Base-by-base conservation (phyloP, 768 basidiomycete genomes). In the Serendipita sp. region DNA sequence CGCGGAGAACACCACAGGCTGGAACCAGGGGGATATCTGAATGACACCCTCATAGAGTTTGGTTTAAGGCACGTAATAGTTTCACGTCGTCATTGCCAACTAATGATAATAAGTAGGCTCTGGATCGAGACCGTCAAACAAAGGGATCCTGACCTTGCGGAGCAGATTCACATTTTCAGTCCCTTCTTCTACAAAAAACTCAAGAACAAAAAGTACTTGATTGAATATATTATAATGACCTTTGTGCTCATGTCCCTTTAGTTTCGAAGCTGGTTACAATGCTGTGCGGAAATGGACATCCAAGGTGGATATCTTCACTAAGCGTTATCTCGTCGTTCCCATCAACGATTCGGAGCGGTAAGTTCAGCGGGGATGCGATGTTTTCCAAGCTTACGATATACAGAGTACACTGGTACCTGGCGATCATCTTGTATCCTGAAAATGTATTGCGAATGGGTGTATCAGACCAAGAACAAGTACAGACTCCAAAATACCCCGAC, bases 151-250 rank as follows among this genome's bases (percentile, higher is more conserved):
- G 78, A 78, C 15, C 74, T 89, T 3, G 88, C 83, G 1, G 80
- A 84, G 2, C 80, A 88, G 68, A 78, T 94, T 0, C 86, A 97
- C 69, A 81, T 98, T 3, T 98, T 98, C 77, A 98, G 86, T 72
- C 94, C 94, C 0, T 99, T 97, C 75, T 98, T 99, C 74, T 98
- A 94, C 77, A 91, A 94, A 77, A 95, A 96, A 73, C 75, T 99
- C 31, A 86, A 85, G 65, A 80, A 80, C 63, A 87, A 82, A 71
- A 81, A 78, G 84, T 85, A 71, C 44, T 77, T 71, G 23, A 23
- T 43, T 45, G 6, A 40, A 13, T 50, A 11, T 31, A 6, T 27
- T 64, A 29, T 34, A 2, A 27, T 64, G 33, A 33, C 29, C 33
- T 63, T 11, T 45, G 44, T 48, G 60, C 62, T 66, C 71, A 73